phyloP scores from a whole-genome alignment of 169 alveolate genomes.

The Cryptosporidium baileyi region DNA sequence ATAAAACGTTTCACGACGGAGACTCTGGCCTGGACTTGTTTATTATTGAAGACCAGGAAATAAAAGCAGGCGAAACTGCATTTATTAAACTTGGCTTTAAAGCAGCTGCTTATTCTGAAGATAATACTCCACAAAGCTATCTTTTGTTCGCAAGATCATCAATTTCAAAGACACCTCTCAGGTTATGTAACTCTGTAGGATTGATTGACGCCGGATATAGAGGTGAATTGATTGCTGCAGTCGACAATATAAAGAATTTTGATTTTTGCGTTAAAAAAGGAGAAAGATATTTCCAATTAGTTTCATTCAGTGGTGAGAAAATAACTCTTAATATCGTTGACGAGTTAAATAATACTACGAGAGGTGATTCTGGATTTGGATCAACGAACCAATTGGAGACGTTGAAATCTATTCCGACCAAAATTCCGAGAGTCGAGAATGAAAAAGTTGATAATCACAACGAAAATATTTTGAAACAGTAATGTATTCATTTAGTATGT shows the following conservation, averaged over 20 bases:
- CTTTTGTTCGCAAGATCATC: slow-evolving; percentile 86
- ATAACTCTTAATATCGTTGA: slow-evolving; percentile 83
- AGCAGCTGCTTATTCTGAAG: slow-evolving; percentile 84
- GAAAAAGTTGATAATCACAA: no score
- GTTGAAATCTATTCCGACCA: not conserved
- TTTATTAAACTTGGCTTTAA: slow-evolving; percentile 85
- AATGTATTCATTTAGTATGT: not conserved
- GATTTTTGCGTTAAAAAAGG: slow-evolving; percentile 86
- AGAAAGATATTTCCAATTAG: slow-evolving; percentile 79
- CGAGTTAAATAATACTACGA: slow-evolving; percentile 82
- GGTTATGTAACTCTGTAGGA: slow-evolving; percentile 89
- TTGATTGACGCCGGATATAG: slow-evolving; percentile 90
- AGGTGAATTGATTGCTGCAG: slow-evolving; percentile 87
- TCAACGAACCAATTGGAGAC: slow-evolving; percentile 78
- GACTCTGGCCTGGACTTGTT: slow-evolving; percentile 90
- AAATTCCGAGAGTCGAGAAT: slow-evolving; percentile 4
- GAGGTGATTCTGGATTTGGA: slow-evolving; percentile 91
- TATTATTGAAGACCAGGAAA: slow-evolving; percentile 81
- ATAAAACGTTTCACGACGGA: slow-evolving; percentile 85
- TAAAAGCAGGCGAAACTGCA: slow-evolving; percentile 84
- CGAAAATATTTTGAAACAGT: no score
- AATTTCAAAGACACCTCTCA: slow-evolving; percentile 88
- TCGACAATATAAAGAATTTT: slow-evolving; percentile 85
- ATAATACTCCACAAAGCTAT: slow-evolving; percentile 72
- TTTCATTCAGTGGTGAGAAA: slow-evolving; percentile 86